phyloP scores from a whole-genome alignment of 768 basidiomycete species.

The Kwoniella bestiolae region DNA sequence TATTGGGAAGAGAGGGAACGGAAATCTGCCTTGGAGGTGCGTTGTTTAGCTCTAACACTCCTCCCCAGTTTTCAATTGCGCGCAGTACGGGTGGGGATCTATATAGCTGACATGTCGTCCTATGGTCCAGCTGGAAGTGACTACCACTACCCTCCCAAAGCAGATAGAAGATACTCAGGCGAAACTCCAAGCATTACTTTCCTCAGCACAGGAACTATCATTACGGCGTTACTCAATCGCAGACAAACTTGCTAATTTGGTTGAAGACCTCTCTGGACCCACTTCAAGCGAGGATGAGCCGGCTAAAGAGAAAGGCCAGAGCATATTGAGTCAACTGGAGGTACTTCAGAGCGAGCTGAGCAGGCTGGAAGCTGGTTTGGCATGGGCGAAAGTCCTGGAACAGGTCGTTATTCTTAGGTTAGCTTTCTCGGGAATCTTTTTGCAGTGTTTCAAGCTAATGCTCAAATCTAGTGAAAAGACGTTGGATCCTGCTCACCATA shows the following conservation, averaged over 20 bases:
- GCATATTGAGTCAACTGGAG: slow-evolving; percentile 78
- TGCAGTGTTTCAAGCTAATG: background rate
- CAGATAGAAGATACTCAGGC: slow-evolving; percentile 63
- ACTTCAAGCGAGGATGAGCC: slow-evolving; percentile 11
- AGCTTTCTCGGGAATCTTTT: slow-evolving; percentile 38
- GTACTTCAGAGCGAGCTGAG: slow-evolving; percentile 74
- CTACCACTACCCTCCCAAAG: slow-evolving; percentile 46
- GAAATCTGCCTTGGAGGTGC: slow-evolving; percentile 33
- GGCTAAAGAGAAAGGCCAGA: slow-evolving; percentile 50
- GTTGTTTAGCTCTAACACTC: background rate
- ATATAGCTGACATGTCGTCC: background rate
- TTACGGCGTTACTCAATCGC: slow-evolving; percentile 75
- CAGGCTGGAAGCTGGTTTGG: slow-evolving; percentile 74
- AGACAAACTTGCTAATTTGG: slow-evolving; percentile 75
- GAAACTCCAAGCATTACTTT: slow-evolving; percentile 63
- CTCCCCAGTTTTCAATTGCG: background rate
- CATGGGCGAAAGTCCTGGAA: slow-evolving; percentile 76
- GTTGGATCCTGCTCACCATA: slow-evolving; percentile 57
- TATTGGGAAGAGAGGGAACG: slow-evolving; percentile 42
- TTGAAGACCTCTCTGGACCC: slow-evolving; percentile 63
- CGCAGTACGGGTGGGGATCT: background rate
- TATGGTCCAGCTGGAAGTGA: slow-evolving; percentile 29
- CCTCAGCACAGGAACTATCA: slow-evolving; percentile 73
- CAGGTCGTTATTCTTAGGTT: slow-evolving; percentile 75
- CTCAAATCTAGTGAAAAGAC: slow-evolving; percentile 61